phyloP scores from a whole-genome alignment of 1,139 yeast species.

The Pneumocystis oryctolagi region DNA sequence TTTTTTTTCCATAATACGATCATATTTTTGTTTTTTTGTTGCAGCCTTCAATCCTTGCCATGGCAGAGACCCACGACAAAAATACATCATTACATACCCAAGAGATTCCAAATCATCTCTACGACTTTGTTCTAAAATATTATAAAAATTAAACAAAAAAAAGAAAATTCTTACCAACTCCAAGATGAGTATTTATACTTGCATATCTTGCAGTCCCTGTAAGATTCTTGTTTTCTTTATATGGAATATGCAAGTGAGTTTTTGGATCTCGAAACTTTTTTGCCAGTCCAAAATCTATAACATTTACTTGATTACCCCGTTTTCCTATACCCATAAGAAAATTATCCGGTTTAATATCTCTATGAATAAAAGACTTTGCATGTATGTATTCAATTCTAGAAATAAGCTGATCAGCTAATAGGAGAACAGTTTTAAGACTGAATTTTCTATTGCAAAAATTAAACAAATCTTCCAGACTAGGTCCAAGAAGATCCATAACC shows the following conservation, averaged over 20 bases:
- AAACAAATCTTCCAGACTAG: constrained; percentile 31
- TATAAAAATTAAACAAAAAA: not conserved
- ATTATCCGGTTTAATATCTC: constrained; percentile 94
- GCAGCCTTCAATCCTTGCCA: constrained; percentile 99
- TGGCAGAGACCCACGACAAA: constrained; percentile 83
- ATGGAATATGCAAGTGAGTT: constrained; percentile 90
- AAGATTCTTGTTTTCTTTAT: constrained; percentile 82
- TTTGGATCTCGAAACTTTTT: constrained; percentile 92
- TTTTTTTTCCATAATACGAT: constrained; percentile 90
- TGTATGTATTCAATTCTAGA: constrained; percentile 91
- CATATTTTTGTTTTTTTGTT: constrained; percentile 90
- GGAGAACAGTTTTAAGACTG: constrained; percentile 79
- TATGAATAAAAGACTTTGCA: constrained; percentile 74
- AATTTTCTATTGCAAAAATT: constrained; percentile 78
- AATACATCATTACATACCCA: constrained; percentile 91
- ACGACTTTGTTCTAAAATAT: constrained; percentile 59
- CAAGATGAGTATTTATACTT: constrained; percentile 94
- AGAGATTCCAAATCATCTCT: constrained; percentile 91
- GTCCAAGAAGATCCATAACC: constrained; percentile 92
- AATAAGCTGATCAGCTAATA: constrained; percentile 82
- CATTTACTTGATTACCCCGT: constrained; percentile 35
- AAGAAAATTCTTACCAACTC: constrained; percentile 33
- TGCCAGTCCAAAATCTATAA: constrained; percentile 85
- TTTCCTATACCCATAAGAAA: constrained; percentile 78
- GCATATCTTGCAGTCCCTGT: constrained; percentile 96